phyloP scores from a whole-genome alignment of 768 basidiomycete genomes.

The Pleurotus tuber-regium region DNA sequence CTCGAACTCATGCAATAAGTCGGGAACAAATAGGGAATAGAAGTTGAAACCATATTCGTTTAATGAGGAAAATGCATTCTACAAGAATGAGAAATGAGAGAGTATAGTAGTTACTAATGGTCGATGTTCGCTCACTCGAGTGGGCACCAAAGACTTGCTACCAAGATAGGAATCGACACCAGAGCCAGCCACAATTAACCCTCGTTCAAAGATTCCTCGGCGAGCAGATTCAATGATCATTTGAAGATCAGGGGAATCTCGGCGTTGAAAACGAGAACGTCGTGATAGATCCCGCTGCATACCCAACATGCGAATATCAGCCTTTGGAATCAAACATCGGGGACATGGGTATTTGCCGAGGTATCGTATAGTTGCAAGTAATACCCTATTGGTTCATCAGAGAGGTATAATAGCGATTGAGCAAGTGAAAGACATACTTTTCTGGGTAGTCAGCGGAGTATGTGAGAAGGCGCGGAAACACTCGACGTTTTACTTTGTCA shows the following conservation, averaged over 20 bases:
- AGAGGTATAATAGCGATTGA: neutral
- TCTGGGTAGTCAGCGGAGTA: conserved; percentile 15
- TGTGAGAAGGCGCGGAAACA: neutral
- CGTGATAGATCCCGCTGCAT: conserved; percentile 17
- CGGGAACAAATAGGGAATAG: conserved; percentile 21
- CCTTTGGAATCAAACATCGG: conserved; percentile 29
- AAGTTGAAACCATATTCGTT: conserved; percentile 17
- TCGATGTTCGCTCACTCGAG: conserved; percentile 9
- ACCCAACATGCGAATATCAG: conserved; percentile 24
- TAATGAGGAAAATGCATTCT: conserved; percentile 26
- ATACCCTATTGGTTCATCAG: conserved; percentile 22
- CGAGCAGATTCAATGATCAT: conserved; percentile 1
- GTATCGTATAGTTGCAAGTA: conserved; percentile 32
- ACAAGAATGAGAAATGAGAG: no score
- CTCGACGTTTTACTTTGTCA: neutral
- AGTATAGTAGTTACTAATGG: no score
- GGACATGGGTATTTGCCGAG: conserved; percentile 35
- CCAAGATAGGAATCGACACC: neutral
- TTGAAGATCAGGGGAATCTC: conserved; percentile 7
- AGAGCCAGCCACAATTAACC: neutral
- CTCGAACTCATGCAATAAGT: conserved; percentile 32
- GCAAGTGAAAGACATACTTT: conserved; percentile 23
- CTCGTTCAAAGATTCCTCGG: conserved; percentile 6
- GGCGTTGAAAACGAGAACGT: neutral
- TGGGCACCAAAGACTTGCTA: conserved; percentile 10